Conservation (phyloP, 257 asterid genomes). For the Nicotiana knightiana region DNA sequence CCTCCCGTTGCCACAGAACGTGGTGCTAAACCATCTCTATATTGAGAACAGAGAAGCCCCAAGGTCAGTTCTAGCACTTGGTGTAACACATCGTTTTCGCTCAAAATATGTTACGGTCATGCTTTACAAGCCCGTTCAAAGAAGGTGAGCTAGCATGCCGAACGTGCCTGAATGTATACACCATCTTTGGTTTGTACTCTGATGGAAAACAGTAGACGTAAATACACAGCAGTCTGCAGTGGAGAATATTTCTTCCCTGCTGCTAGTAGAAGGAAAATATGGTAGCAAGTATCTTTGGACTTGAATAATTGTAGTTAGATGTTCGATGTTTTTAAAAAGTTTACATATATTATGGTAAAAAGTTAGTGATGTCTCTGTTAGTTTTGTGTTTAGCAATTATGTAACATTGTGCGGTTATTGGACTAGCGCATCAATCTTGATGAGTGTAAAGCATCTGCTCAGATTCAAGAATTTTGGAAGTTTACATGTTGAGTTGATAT, state of each 20-base stretch:
- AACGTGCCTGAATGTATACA: not conserved
- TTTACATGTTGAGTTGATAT: not conserved
- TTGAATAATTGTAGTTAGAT: not conserved
- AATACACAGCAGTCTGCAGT: not conserved
- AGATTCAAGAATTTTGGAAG: not conserved
- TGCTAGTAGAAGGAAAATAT: not conserved
- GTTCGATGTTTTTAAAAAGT: not conserved
- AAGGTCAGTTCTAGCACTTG: constrained; percentile 74
- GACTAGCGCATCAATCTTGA: not conserved
- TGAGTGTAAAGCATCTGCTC: not conserved
- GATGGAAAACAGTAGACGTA: not conserved
- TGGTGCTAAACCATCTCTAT: constrained; percentile 82
- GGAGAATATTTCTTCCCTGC: not conserved
- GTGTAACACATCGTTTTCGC: constrained; percentile 84
- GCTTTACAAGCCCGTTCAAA: constrained; percentile 84
- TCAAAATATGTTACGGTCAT: constrained; percentile 79
- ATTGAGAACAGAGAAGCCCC: constrained; percentile 71
- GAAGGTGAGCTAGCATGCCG: constrained; percentile 43
- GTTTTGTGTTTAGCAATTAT: not conserved
- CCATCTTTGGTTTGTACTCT: not conserved
- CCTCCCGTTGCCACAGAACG: constrained; percentile 67
- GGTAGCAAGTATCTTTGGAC: not conserved
- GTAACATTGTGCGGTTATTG: not conserved
- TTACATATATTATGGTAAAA: not conserved
- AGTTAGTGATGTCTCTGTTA: not conserved